phyloP scores from a whole-genome alignment of 192 early-diverging fungal species.

The Entomortierella parvispora region DNA sequence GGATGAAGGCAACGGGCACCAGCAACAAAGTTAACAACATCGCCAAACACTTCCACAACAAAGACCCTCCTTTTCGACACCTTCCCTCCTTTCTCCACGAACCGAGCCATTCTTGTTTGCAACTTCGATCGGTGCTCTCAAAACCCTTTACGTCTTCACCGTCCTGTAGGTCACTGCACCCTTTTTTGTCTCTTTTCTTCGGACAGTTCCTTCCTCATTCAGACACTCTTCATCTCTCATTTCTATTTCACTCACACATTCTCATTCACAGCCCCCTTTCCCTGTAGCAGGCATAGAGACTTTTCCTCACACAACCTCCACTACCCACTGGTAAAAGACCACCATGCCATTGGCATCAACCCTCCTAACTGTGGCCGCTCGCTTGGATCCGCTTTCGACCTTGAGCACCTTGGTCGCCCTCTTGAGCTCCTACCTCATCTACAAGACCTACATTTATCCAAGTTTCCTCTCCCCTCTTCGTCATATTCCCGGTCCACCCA shows the following conservation, averaged over 20 bases:
- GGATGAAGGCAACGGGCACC: no score
- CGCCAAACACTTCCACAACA: no score
- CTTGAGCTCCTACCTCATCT: slow-evolving; percentile 29
- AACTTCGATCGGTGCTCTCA: background rate
- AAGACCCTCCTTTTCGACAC: no score
- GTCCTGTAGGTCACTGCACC: background rate
- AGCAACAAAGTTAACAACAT: no score
- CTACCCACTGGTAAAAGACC: no score
- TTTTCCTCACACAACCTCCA: background rate
- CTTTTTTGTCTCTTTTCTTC: background rate
- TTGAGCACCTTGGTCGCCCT: background rate
- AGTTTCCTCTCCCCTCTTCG: slow-evolving; percentile 45
- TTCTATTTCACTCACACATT: background rate
- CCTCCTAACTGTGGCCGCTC: background rate
- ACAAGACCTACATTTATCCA: slow-evolving; percentile 36
- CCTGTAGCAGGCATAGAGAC: background rate
- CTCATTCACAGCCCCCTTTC: background rate
- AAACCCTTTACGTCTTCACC: background rate
- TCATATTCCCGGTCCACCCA: slow-evolving; percentile 56
- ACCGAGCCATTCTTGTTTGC: background rate
- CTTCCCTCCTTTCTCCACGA: no score
- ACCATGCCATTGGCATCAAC: no score
- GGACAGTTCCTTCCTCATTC: background rate
- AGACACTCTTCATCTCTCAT: background rate
- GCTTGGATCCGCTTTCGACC: background rate